Base-by-base conservation (phyloP, 2,329 filamentous ascomycete genomes). In the Neoascochyta sp. region DNA sequence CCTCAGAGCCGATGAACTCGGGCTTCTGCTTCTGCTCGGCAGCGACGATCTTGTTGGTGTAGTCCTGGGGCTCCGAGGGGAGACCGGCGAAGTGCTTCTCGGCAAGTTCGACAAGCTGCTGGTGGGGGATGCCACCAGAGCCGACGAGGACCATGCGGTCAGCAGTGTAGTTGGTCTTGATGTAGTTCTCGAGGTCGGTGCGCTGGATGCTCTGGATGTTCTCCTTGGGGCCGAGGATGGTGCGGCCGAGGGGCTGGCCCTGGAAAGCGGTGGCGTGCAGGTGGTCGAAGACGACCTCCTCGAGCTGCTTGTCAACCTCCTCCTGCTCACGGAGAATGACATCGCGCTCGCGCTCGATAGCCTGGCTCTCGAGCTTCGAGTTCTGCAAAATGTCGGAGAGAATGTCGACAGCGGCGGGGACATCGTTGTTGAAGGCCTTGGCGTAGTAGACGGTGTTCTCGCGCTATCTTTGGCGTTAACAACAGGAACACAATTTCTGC, bases 381-480 rank as follows among this genome's bases (percentile, higher is more conserved):
- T 98, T 93, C 70, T 96, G 92, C 43, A 98, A 86, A 65, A 98
- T 98, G 66, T 98, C 92, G 75, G 92, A 85, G 42, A 98, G 86
- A 61, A 98, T 96, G 69, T 98, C 88, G 68, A 98, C 92, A 63
- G 86, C 86, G 67, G 89, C 85, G 59, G 89, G 89, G 41, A 96
- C 88, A 66, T 98, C 90, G 69, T 84, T 81, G 76, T 98, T 98
- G 77, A 98, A 95, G 47, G 90, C 83, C 75, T 96, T 95, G 70
- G 92, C 92, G 70, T 96, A 98, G 80, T 98, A 98, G 64, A 98
- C 92, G 58, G 92, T 98, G 79, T 95, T 96, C 71, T 98, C 92
- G 68, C 92, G 87, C 89, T 67, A 49, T n/a, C n/a, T n/a, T n/a
- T n/a, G n/a, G n/a, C n/a, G n/a, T n/a, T n/a, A n/a, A n/a, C n/a